phyloP scores from a whole-genome alignment of 495 filamentous ascomycete species.

The Pyronema omphalodes region DNA sequence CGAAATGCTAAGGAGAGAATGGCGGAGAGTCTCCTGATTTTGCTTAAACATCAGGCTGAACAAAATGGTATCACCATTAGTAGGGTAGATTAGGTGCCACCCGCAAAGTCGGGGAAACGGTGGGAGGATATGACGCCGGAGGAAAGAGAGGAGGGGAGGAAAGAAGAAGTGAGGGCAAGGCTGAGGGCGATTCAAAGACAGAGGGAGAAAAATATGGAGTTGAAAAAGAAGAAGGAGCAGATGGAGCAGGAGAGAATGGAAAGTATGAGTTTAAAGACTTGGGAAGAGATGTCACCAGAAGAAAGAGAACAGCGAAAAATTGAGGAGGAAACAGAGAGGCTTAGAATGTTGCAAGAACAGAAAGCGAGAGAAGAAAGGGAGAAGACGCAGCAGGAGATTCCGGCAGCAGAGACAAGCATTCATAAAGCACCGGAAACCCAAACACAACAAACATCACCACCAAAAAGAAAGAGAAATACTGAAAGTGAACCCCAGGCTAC shows the following conservation, averaged over 20 bases:
- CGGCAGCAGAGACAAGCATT: no score
- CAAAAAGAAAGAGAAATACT: no score
- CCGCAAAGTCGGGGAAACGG: neutral
- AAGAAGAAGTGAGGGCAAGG: neutral
- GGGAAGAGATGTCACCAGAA: neutral
- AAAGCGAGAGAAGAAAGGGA: no score
- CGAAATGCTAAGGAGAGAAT: slow-evolving; percentile 21
- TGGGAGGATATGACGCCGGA: neutral
- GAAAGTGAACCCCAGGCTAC: no score
- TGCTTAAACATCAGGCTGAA: slow-evolving; percentile 18
- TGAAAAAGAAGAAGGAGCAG: no score
- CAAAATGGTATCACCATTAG: slow-evolving; percentile 11
- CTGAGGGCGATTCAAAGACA: no score
- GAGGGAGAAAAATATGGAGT: no score
- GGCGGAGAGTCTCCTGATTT: slow-evolving; percentile 10
- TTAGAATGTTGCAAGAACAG: no score
- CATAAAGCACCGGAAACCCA: no score
- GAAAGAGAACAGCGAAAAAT: neutral
- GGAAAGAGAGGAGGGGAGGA: neutral
- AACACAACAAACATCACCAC: no score
- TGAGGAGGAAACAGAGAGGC: neutral
- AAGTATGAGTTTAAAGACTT: neutral
- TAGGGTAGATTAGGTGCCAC: neutral
- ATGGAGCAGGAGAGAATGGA: neutral
- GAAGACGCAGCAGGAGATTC: no score